Percentiles rank a stretch among this genome's conserved stretches.
These are phyloP conservation scores for Penicillium sp. DNA, from an alignment of 2,329 filamentous ascomycete genomes.

Conservation along the genomic window DNA sequence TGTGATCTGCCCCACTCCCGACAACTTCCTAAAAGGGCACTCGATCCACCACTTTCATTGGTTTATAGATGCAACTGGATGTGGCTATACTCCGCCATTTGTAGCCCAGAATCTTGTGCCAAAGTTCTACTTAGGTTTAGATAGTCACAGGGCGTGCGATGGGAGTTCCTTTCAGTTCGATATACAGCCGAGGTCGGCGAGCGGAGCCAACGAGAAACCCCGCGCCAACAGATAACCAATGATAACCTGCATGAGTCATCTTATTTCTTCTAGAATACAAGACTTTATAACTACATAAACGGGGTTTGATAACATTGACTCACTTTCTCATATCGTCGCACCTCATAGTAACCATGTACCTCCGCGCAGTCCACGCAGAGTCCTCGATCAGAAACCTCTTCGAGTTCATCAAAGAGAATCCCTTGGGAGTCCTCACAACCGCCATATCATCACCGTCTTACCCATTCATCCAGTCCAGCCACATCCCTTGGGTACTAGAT, in stretches of 20 bases:
- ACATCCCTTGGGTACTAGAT: slow-evolving; percentile 59
- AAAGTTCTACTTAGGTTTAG: slow-evolving; percentile 1
- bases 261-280: neutral
- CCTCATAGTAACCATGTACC: slow-evolving; percentile 51
- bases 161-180: neutral
- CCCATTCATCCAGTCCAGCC: slow-evolving; percentile 55
- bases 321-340: neutral
- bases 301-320: neutral
- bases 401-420: slow-evolving; percentile 56
- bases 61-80: neutral
- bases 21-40: slow-evolving; percentile 20
- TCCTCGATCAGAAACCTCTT: slow-evolving; percentile 47
- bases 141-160: neutral
- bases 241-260: neutral
- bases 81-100: neutral
- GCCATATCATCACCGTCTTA: slow-evolving; percentile 50
- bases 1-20: slow-evolving; percentile 14
- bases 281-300: neutral
- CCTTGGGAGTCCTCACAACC: slow-evolving; percentile 60
- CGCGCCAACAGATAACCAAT: neutral
- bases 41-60: neutral
- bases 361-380: slow-evolving; percentile 54
- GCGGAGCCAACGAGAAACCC: slow-evolving; percentile 1
- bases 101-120: neutral
- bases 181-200: neutral